Conservation (phyloP, 2,329 filamentous ascomycete genomes). For the Colletotrichum sp. region DNA sequence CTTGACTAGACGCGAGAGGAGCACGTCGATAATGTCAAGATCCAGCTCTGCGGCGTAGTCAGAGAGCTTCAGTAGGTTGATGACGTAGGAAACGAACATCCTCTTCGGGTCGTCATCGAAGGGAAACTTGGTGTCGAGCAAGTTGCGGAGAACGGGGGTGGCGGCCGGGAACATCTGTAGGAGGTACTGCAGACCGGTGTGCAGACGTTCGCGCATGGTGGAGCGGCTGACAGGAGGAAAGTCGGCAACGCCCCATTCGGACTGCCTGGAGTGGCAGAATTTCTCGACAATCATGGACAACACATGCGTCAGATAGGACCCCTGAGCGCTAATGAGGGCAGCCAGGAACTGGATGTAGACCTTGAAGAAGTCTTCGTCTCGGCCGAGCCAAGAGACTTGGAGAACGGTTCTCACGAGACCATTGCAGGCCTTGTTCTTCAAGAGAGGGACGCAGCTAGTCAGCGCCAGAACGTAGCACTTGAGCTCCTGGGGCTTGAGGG, state of each 20-base stretch:
- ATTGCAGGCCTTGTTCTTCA: slow-evolving; percentile 63
- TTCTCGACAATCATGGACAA: slow-evolving; percentile 82
- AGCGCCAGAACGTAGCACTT: slow-evolving; percentile 68
- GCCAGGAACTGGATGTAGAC: slow-evolving; percentile 73
- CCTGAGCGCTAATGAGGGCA: slow-evolving; percentile 81
- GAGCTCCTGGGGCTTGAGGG: slow-evolving; percentile 58
- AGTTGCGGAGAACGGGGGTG: slow-evolving; percentile 69
- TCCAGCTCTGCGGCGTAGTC: slow-evolving; percentile 80
- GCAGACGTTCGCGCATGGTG: slow-evolving; percentile 74
- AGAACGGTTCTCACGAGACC: slow-evolving; percentile 64
- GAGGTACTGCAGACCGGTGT: slow-evolving; percentile 77
- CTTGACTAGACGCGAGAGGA: slow-evolving; percentile 87
- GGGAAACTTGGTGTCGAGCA: slow-evolving; percentile 75
- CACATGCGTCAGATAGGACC: slow-evolving; percentile 75
- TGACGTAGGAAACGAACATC: slow-evolving; percentile 85
- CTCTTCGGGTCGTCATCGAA: slow-evolving; percentile 77
- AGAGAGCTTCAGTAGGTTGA: slow-evolving; percentile 80
- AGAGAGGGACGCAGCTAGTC: slow-evolving; percentile 63
- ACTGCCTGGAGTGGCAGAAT: slow-evolving; percentile 62
- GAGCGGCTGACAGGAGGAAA: slow-evolving; percentile 66
- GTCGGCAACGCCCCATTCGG: slow-evolving; percentile 53
- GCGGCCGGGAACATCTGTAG: slow-evolving; percentile 83
- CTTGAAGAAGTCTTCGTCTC: slow-evolving; percentile 68
- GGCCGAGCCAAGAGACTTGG: slow-evolving; percentile 68
- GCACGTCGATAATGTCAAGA: slow-evolving; percentile 80